phyloP scores from a whole-genome alignment of 1,139 yeast genomes.

The Debaryomyces robertsiae region DNA sequence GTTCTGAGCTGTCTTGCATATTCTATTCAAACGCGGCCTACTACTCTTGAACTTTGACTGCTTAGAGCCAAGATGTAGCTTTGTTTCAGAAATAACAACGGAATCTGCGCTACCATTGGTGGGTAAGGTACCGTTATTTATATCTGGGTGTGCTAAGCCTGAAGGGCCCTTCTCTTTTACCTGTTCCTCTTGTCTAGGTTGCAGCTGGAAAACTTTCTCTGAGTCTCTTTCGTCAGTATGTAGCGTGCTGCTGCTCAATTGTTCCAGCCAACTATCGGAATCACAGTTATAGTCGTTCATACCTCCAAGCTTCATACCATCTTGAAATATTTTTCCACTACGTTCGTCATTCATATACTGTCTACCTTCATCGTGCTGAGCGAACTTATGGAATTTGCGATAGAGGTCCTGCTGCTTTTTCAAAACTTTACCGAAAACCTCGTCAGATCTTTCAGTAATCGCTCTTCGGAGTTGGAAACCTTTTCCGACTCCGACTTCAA shows the following conservation, averaged over 20 bases:
- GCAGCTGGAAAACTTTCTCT: too few species aligned
- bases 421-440: conserved; percentile 24
- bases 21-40: conserved; percentile 9
- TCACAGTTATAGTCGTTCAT: conserved; percentile 15
- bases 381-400: conserved; percentile 3
- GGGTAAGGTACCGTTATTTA: too few species aligned
- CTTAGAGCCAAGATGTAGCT: too few species aligned
- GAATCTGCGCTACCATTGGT: too few species aligned
- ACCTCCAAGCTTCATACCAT: conserved; percentile 12
- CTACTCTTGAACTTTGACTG: not conserved
- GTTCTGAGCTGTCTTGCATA: not conserved
- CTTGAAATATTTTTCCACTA: not conserved
- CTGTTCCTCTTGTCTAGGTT: too few species aligned
- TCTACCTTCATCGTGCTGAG: conserved; percentile 6
- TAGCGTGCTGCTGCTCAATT: not conserved
- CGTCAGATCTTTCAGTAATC: conserved; percentile 30
- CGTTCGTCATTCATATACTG: not conserved
- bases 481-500: conserved; percentile 6
- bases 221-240: not conserved
- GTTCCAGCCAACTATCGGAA: conserved; percentile 12
- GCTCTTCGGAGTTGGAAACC: conserved; percentile 27
- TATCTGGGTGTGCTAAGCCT: too few species aligned
- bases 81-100: too few species aligned
- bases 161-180: too few species aligned
- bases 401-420: conserved; percentile 18